A percentile compares a stretch with the other conserved stretches of the same genome.
Evolutionary conservation across 805 yeast species (phyloP).

Genomic region (Cyberlindnera maritima): DNA sequence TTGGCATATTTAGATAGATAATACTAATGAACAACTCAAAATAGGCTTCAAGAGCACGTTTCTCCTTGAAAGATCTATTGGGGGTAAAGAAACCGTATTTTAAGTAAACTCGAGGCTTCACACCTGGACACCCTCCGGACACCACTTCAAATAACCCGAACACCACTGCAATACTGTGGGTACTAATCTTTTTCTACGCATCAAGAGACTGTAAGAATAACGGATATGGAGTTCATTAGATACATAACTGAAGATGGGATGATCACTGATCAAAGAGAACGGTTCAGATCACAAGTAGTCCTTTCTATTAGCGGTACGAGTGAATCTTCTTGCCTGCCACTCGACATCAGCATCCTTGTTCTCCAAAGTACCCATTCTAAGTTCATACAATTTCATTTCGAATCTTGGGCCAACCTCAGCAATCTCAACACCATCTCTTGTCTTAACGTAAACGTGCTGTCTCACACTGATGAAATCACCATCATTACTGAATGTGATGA

Average conservation of each 20-base stretch:
- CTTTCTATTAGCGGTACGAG: slow-evolving; percentile 93
- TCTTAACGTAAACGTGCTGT: slow-evolving; percentile 90
- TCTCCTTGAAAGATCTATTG: no score
- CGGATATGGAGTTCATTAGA: not conserved
- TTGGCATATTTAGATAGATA: no score
- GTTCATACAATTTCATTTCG: slow-evolving; percentile 90
- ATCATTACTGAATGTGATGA: slow-evolving; percentile 85
- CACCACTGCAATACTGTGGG: no score
- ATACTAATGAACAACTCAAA: no score
- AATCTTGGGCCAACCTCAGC: slow-evolving; percentile 99
- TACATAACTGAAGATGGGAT: not conserved
- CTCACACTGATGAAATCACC: slow-evolving; percentile 93
- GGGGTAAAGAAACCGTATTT: no score
- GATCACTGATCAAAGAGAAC: not conserved
- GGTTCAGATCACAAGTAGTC: slow-evolving; percentile 54
- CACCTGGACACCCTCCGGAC: no score
- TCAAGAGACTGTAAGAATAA: not conserved
- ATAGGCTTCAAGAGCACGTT: no score
- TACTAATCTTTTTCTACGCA: not conserved
- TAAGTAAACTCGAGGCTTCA: no score
- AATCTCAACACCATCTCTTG: slow-evolving; percentile 83
- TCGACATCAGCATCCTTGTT: slow-evolving; percentile 97
- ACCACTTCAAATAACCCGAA: no score
- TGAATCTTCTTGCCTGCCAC: slow-evolving; percentile 91
- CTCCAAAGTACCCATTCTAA: slow-evolving; percentile 86